These are phyloP conservation scores for Nannochloropsis gaditana DNA, from an alignment of 108 stramenopile genomes.

Conservation along the genomic window DNA sequence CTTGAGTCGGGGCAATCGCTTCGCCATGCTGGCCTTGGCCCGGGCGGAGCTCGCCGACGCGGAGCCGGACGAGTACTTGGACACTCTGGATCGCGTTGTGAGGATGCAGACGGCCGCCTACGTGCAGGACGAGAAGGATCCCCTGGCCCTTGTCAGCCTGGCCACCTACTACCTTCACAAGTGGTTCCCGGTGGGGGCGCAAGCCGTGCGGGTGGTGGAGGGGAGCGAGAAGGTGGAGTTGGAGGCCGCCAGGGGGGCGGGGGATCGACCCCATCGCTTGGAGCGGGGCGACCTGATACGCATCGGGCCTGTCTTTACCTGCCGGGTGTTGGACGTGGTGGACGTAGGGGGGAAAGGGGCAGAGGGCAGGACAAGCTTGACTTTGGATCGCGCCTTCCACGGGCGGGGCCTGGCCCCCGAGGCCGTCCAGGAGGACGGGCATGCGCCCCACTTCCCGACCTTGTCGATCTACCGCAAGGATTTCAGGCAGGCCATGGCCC, in stretches of 20 bases:
- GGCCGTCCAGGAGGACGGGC: background rate
- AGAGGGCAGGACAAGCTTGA: background rate
- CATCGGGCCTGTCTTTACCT: background rate
- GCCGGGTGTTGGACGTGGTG: background rate
- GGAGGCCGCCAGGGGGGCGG: background rate
- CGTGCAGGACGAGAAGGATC: background rate
- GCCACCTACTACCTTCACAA: background rate
- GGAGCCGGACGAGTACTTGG: background rate
- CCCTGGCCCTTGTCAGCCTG: background rate
- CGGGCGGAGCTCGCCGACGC: background rate
- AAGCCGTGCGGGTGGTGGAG: background rate
- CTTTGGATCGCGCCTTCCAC: background rate
- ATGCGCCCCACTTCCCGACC: background rate
- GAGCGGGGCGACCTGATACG: background rate
- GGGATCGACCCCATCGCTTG: background rate
- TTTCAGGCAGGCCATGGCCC: background rate
- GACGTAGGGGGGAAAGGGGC: background rate
- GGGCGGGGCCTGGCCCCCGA: background rate
- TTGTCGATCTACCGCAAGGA: background rate
- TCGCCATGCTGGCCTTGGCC: background rate
- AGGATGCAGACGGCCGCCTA: conserved; percentile 2
- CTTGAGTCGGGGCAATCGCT: conserved; percentile 5
- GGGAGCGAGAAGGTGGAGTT: background rate
- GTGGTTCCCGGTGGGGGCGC: background rate
- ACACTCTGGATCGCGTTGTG: background rate